Conservation (phyloP, 202 grass and related monocot species). For the Miscanthus sacchariflorus region DNA sequence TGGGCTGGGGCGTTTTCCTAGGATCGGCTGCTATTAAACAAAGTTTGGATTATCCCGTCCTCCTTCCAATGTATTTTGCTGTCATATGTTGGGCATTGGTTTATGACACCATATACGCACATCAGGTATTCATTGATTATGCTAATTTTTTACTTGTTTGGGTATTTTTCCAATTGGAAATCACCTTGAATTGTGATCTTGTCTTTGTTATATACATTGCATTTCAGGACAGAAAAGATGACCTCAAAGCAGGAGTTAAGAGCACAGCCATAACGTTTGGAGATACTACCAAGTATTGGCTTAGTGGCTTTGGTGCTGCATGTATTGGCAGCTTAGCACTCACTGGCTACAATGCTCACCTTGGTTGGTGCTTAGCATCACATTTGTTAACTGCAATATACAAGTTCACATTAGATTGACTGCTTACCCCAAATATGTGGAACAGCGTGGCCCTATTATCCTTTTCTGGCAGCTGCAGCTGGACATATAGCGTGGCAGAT, state of each 20-base stretch:
- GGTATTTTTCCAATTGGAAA: not conserved
- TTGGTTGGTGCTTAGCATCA: constrained; percentile 55
- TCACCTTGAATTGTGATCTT: not conserved
- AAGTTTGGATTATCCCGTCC: constrained; percentile 65
- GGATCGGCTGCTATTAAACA: constrained; percentile 72
- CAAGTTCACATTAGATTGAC: constrained; percentile 18
- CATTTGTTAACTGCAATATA: not conserved
- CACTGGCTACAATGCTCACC: constrained; percentile 71
- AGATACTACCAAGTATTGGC: constrained; percentile 74
- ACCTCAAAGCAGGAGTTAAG: constrained; percentile 78
- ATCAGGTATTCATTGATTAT: constrained; percentile 58
- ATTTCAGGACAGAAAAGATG: constrained; percentile 75
- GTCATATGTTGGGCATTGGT: constrained; percentile 78
- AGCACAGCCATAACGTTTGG: constrained; percentile 76
- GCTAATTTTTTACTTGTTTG: not conserved
- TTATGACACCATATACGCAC: constrained; percentile 84
- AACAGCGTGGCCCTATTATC: constrained; percentile 77
- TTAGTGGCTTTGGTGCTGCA: constrained; percentile 64
- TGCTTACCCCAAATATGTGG: constrained; percentile 23
- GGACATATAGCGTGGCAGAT: constrained; percentile 80
- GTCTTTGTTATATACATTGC: not conserved
- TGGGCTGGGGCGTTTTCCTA: constrained; percentile 74
- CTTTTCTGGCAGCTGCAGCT: constrained; percentile 57
- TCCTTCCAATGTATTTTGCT: constrained; percentile 72
- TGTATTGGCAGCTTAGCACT: constrained; percentile 64